These are phyloP conservation scores for Phytophthora quininea DNA, from an alignment of 352 stramenopile species.

Conservation along the genomic window DNA sequence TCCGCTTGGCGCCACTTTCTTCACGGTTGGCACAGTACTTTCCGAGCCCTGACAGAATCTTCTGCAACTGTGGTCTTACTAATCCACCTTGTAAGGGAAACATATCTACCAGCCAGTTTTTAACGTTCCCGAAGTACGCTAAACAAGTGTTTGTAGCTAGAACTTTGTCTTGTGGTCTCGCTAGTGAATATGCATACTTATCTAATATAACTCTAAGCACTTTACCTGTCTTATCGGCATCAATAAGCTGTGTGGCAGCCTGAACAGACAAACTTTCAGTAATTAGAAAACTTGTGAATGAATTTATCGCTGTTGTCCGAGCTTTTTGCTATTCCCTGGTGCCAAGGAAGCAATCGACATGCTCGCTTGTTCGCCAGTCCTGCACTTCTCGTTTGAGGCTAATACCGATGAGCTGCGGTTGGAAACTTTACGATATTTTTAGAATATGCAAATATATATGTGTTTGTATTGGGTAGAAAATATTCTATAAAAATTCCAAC, in stretches of 20 bases:
- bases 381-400: conserved; percentile 1
- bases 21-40: conserved; percentile 21
- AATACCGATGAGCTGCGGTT: neutral
- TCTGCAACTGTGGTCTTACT: conserved; percentile 17
- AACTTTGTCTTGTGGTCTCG: conserved; percentile 1
- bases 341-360: conserved; percentile 3
- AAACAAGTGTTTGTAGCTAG: conserved; percentile 10
- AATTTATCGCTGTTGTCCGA: conserved; percentile 1
- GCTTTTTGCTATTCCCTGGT: neutral
- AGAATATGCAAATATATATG: conserved; percentile 12
- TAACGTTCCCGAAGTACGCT: conserved; percentile 12
- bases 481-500: conserved; percentile 7
- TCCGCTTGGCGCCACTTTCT: conserved; percentile 5
- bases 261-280: neutral
- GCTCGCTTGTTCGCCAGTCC: neutral
- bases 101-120: conserved; percentile 11
- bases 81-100: conserved; percentile 8
- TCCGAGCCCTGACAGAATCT: conserved; percentile 9
- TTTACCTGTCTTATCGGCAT: neutral
- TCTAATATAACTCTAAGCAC: neutral
- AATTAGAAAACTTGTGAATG: neutral
- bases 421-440: conserved; percentile 14
- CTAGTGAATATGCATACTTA: conserved; percentile 13
- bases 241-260: neutral
- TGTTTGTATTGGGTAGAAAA: neutral